phyloP scores from a whole-genome alignment of 2,329 filamentous ascomycete species.

The Cladosporium sp. region DNA sequence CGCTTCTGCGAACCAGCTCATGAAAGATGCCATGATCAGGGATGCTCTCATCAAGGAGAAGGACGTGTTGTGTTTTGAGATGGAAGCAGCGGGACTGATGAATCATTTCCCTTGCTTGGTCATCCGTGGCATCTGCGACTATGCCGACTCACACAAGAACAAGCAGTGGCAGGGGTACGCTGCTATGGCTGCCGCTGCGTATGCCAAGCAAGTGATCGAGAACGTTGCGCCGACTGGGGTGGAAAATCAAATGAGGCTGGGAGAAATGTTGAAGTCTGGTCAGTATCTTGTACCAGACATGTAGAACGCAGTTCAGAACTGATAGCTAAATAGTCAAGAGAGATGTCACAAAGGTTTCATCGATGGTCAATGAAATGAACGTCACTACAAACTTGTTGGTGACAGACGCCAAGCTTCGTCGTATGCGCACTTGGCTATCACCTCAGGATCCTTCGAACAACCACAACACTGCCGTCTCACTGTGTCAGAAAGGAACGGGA shows the following conservation, averaged over 20 bases:
- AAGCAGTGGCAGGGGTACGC: slow-evolving; percentile 23
- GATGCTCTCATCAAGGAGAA: slow-evolving; percentile 13
- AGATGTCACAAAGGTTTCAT: too few species aligned
- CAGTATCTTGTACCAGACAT: too few species aligned
- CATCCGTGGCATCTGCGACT: slow-evolving; percentile 24
- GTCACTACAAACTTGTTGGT: too few species aligned
- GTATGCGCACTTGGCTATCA: too few species aligned
- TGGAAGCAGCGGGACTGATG: slow-evolving; percentile 25
- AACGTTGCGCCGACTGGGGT: not conserved
- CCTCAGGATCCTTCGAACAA: too few species aligned
- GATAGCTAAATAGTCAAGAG: too few species aligned
- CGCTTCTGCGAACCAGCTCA: slow-evolving; percentile 22
- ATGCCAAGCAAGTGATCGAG: slow-evolving; percentile 19
- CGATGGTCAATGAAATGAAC: too few species aligned
- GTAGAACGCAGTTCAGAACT: too few species aligned
- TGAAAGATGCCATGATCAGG: slow-evolving; percentile 19
- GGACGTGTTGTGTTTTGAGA: slow-evolving; percentile 23
- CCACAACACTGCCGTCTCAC: too few species aligned
- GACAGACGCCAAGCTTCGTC: too few species aligned
- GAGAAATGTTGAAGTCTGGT: too few species aligned
- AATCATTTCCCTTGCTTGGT: slow-evolving; percentile 24
- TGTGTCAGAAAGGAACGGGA: too few species aligned
- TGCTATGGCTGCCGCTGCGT: slow-evolving; percentile 20
- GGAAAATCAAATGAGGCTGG: not conserved
- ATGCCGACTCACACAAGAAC: slow-evolving; percentile 25